Evolutionary conservation across 2,329 filamentous ascomycete species (phyloP), one percentile per base, ranked within the genome.

Genomic region (Curvularia hawaiiensis): DNA sequence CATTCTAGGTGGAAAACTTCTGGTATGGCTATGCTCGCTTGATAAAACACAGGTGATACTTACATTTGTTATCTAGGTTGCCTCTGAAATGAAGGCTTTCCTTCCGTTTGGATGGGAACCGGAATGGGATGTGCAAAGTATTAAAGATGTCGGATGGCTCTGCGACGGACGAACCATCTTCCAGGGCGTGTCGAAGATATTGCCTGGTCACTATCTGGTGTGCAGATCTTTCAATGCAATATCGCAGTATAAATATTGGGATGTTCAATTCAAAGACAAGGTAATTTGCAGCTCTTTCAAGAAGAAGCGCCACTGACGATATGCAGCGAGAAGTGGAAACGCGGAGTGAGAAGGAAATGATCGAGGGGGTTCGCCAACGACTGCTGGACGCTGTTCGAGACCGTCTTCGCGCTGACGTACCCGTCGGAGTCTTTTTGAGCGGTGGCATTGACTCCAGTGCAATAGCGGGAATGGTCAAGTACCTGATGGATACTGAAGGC

Each of bases 391-490:
- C 84, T 0, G 74, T 86, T 11, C 78, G 78, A n/a, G 61, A 84
- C 18, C 80, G 84, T 5, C 73, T 87, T 10, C 77, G 80, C 16
- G 84, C 84, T 1, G 85, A 87, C 65, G 85, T 86, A 0, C 83
- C 83, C 0, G 76, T 87, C 3, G 85, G 83, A 2, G 74, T 87
- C 50, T 86, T 84, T 55, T 73, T 87, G 0, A 82, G 79, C 22
- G 84, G 85, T 4, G 85, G 85, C 1, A 79, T 87, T 48, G 84
- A 87, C 65, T 85, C 83, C 0, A 86, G 84, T 0, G 77, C 79
- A 1, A 71, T 87, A 22, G 84, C 84, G 8, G 84, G 85, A 3
- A 85, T 87, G 63, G 79, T 82, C 2, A 80, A 79, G 1, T 76
- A 85, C 58, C 55, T 68, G 14, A 65, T 65, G 58, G 75, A 82